phyloP scores from a whole-genome alignment of 179 eudicot genomes.

The Drosera spatulata region DNA sequence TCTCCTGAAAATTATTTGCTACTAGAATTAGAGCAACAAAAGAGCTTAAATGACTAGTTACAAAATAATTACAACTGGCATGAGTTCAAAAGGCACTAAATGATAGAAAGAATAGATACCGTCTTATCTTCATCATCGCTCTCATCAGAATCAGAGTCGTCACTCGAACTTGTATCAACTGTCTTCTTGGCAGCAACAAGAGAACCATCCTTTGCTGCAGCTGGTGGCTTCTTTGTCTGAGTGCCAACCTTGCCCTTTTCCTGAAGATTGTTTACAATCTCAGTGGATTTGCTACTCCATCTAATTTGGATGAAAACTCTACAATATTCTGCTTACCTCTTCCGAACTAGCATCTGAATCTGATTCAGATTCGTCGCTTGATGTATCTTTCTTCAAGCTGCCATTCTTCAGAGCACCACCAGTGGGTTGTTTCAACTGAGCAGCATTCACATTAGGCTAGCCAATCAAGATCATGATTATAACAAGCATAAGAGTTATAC shows the following conservation, averaged over 20 bases:
- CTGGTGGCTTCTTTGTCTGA: not conserved
- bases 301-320: no score
- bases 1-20: slow-evolving; percentile 6
- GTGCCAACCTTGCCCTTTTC: slow-evolving; percentile 8
- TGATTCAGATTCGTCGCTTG: slow-evolving; percentile 32
- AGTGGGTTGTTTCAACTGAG: slow-evolving; percentile 2
- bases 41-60: no score
- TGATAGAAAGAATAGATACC: no score
- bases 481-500: not conserved
- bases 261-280: not conserved
- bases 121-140: no score
- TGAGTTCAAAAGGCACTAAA: no score
- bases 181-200: no score
- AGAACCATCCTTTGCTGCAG: no score
- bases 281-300: not conserved
- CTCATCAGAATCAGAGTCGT: no score
- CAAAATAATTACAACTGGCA: not conserved
- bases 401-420: slow-evolving; percentile 27
- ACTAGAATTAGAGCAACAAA: not conserved
- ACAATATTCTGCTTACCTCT: slow-evolving; percentile 9
- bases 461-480: slow-evolving; percentile 7
- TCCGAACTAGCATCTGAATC: slow-evolving; percentile 12
- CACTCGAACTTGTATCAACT: no score
- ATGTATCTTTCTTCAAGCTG: slow-evolving; percentile 26
- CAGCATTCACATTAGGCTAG: slow-evolving; percentile 7